These are phyloP conservation scores for Euryodendron excelsum DNA, from an alignment of 148 eudicot genomes.

Conservation along the genomic window DNA sequence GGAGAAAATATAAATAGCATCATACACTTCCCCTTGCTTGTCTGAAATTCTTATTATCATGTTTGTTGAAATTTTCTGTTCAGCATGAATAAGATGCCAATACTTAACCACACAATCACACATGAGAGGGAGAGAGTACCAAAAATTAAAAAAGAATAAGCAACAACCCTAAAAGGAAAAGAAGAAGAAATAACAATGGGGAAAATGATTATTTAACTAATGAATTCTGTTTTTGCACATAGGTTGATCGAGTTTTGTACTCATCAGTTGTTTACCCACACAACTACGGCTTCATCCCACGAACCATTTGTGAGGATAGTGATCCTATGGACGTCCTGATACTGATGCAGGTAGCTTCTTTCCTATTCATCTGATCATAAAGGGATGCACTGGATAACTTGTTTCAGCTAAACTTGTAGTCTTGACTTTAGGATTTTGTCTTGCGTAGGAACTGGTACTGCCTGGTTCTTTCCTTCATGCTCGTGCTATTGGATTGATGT, in stretches of 20 bases:
- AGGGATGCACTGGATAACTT: background rate
- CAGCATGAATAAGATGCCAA: background rate
- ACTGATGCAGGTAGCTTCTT: slow-evolving; percentile 74
- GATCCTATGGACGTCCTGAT: slow-evolving; percentile 94
- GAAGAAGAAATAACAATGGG: background rate
- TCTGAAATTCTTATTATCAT: background rate
- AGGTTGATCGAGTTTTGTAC: slow-evolving; percentile 88
- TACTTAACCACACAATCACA: no score
- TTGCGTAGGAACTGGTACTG: slow-evolving; percentile 70
- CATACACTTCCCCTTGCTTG: background rate
- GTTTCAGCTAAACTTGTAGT: background rate
- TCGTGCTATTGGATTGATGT: slow-evolving; percentile 95
- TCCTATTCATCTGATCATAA: background rate
- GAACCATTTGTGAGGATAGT: slow-evolving; percentile 87
- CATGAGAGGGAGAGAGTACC: background rate
- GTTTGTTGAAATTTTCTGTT: background rate
- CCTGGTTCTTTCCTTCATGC: slow-evolving; percentile 93
- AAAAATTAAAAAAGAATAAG: no score
- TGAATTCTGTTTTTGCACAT: slow-evolving; percentile 21
- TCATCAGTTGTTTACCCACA: slow-evolving; percentile 96
- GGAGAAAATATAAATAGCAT: background rate
- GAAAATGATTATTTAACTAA: background rate
- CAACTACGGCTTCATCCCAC: slow-evolving; percentile 92
- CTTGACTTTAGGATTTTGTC: background rate
- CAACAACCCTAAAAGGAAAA: background rate